Percentiles rank a stretch among this genome's conserved stretches.
These are phyloP conservation scores for Aristolochia californica DNA, from an alignment of 164 flowering plant species.

Conservation along the genomic window DNA sequence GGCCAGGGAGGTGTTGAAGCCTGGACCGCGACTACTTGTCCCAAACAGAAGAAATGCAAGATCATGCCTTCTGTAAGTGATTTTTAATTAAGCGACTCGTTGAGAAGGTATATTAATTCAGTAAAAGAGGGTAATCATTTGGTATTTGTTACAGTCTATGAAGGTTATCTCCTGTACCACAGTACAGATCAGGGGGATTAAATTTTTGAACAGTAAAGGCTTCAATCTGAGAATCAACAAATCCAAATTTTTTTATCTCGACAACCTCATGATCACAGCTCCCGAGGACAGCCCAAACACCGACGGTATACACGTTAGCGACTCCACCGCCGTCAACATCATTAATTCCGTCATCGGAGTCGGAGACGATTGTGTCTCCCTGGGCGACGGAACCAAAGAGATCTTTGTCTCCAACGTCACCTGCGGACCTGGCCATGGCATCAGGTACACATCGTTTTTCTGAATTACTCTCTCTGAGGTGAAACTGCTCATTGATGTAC, in stretches of 20 bases:
- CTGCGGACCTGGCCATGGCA: conserved; percentile 76
- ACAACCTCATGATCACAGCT: conserved; percentile 22
- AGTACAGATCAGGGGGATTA: conserved; percentile 20
- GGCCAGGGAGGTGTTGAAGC: conserved; percentile 4
- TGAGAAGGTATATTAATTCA: too few relatives aligned
- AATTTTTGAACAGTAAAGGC: conserved; percentile 30
- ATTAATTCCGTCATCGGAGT: conserved; percentile 31
- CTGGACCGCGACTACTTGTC: conserved; percentile 3
- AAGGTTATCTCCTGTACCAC: conserved; percentile 36
- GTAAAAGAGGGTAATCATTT: too few relatives aligned
- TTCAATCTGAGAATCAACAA: conserved; percentile 20
- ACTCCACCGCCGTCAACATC: conserved; percentile 23
- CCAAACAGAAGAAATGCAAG: background rate
- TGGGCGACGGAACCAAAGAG: conserved; percentile 52
- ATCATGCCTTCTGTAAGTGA: conserved; percentile 5
- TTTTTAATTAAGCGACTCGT: too few relatives aligned
- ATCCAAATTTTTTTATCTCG: conserved; percentile 14
- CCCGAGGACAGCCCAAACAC: conserved; percentile 43
- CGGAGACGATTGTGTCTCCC: conserved; percentile 59
- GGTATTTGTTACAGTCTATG: too few relatives aligned
- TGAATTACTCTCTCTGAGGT: too few relatives aligned
- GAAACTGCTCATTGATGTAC: too few relatives aligned
- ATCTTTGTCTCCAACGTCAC: conserved; percentile 26
- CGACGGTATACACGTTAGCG: conserved; percentile 17
- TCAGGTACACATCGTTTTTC: too few relatives aligned